Base-by-base conservation (phyloP, 2,329 filamentous ascomycete species). In the Claviceps quebecensis region DNA sequence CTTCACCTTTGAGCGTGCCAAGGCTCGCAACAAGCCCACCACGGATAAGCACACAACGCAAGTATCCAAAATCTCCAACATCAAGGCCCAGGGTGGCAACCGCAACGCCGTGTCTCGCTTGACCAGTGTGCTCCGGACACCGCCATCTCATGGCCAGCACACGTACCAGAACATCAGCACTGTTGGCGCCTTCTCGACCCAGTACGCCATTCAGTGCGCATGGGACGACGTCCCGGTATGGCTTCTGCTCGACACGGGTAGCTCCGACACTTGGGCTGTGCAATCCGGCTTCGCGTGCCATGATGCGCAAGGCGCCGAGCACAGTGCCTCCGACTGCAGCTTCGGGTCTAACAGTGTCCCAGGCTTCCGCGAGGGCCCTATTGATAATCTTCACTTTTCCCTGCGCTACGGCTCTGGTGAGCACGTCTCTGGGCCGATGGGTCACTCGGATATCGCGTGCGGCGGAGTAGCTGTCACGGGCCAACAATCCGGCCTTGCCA, bases 221-320 rank as follows among this genome's bases (percentile, higher is more conserved):
- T 72, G 69, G 69, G 68, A 71, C 38, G 62, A 61, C 16, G 59
- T 59, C 7, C 63, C 65, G 0, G 57, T 69, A 34, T 69, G 66
- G 63, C 58, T 77, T 29, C 57, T 75, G 13, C 63, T 78, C 46
- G 73, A 77, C 56, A 76, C 73, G 0, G 74, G 72, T 23, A 75
- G 72, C 57, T 69, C 73, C 22, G 74, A 78, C 54, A 77, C 74
- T 1, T 77, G 74, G 74, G 66, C 69, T 2, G 67, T 67, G 37
- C 62, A 63, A 11, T 59, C 58, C 1, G 64, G 66, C 34, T 75
- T 74, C 54, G 58, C 60, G 44, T 77, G 74, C 55, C 59, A 67
- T 38, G 67, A 69, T 52, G 58, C 56, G n/a, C 52, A 56, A 0
- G 69, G 69, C 16, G 55, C 59, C 6, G 52, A 59, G 7, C 60